A percentile compares a stretch with the other conserved stretches of the same genome.
These are phyloP conservation scores for Aspergillus sp. DNA, from an alignment of 2,329 filamentous ascomycete species.

Conservation along the genomic window DNA sequence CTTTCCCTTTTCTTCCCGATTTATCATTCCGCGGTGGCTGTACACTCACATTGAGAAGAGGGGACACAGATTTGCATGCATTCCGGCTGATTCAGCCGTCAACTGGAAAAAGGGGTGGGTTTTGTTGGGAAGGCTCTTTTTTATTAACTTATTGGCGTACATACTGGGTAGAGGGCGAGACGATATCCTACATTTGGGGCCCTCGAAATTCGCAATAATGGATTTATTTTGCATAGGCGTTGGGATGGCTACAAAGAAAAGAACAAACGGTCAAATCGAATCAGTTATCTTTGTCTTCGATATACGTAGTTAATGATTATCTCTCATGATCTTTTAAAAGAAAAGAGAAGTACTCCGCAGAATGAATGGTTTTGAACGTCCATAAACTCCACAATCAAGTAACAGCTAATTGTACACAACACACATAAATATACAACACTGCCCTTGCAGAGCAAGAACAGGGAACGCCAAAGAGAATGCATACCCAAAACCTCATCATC, in stretches of 20 bases:
- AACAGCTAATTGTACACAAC: conserved; percentile 1
- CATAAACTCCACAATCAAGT: neutral
- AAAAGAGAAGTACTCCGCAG: neutral
- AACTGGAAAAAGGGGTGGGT: neutral
- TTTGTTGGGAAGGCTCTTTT: neutral
- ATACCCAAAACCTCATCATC: too few species aligned
- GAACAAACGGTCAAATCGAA: neutral
- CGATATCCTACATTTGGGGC: conserved; percentile 12
- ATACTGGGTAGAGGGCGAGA: conserved; percentile 6
- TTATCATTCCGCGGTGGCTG: too few species aligned
- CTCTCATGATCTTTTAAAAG: conserved; percentile 1
- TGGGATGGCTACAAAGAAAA: conserved; percentile 2
- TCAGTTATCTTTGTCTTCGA: too few species aligned
- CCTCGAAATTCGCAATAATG: conserved; percentile 7
- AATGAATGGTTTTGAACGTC: neutral
- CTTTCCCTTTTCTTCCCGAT: too few species aligned
- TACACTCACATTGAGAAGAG: too few species aligned
- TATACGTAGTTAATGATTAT: neutral
- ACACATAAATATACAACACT: neutral
- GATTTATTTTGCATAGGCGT: conserved; percentile 11
- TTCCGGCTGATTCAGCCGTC: too few species aligned
- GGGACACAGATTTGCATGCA: too few species aligned
- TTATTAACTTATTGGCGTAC: conserved; percentile 6
- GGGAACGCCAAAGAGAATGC: too few species aligned
- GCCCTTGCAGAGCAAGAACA: too few species aligned